These are phyloP conservation scores for Udeniomyces megalosporus DNA, from an alignment of 768 basidiomycete genomes.

Conservation along the genomic window DNA sequence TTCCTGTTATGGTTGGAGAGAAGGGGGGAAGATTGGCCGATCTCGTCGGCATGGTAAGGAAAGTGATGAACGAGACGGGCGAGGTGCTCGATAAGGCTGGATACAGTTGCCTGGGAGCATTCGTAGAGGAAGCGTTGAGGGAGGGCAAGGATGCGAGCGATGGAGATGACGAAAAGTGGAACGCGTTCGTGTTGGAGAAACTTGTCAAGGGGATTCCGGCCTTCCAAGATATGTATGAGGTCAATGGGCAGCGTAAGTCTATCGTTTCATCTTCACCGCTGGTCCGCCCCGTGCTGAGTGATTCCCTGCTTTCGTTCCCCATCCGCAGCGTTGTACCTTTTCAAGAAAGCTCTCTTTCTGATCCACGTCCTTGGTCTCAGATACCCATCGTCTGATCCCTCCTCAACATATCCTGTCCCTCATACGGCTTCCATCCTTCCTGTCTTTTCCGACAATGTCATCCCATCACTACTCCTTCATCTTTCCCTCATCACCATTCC, in stretches of 20 bases:
- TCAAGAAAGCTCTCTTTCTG: slow-evolving; percentile 78
- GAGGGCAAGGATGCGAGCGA: slow-evolving; percentile 33
- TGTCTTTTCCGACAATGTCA: slow-evolving; percentile 62
- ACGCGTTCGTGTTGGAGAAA: slow-evolving; percentile 52
- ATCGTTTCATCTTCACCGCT: slow-evolving; percentile 2
- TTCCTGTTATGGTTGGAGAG: slow-evolving; percentile 60
- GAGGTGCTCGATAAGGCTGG: slow-evolving; percentile 42
- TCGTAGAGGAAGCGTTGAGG: slow-evolving; percentile 53
- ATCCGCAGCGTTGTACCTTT: slow-evolving; percentile 44
- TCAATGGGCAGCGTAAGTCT: slow-evolving; percentile 47
- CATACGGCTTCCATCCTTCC: slow-evolving; percentile 5
- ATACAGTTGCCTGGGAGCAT: slow-evolving; percentile 54
- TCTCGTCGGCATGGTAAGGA: slow-evolving; percentile 50
- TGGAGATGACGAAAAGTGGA: slow-evolving; percentile 26
- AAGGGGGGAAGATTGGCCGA: slow-evolving; percentile 58
- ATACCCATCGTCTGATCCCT: too few relatives aligned
- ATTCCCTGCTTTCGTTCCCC: neutral
- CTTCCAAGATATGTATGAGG: slow-evolving; percentile 58
- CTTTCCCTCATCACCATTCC: slow-evolving; percentile 45
- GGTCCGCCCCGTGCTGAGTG: neutral
- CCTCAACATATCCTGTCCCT: slow-evolving; percentile 43
- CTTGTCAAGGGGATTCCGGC: slow-evolving; percentile 61
- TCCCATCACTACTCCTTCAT: slow-evolving; percentile 66
- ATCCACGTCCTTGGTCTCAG: slow-evolving; percentile 51
- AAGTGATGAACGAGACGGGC: slow-evolving; percentile 57